These are phyloP conservation scores for Noccaea bulbosa DNA, from an alignment of 345 rosid species.

Conservation along the genomic window DNA sequence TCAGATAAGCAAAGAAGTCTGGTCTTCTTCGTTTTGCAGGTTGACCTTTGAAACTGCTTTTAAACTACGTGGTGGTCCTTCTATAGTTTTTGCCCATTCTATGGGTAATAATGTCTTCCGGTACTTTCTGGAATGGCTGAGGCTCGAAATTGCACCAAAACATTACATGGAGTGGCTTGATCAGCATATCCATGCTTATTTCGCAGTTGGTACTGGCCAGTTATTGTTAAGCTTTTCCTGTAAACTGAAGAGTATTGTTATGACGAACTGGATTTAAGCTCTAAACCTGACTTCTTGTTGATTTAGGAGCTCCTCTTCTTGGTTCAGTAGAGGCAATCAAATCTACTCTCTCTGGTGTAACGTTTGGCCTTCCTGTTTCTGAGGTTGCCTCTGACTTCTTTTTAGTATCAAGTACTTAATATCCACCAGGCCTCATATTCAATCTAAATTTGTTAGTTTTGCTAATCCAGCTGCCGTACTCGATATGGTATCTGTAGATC, in stretches of 20 bases:
- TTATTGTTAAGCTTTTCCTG: constrained; percentile 21
- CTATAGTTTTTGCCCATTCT: constrained; percentile 95
- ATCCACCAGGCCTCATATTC: neutral
- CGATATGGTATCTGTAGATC: constrained; percentile 20
- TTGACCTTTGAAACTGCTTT: constrained; percentile 93
- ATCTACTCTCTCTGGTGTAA: constrained; percentile 78
- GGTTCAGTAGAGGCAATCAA: constrained; percentile 84
- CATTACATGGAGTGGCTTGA: constrained; percentile 89
- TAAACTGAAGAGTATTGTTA: constrained; percentile 11
- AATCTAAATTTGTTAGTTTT: constrained; percentile 7
- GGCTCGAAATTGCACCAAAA: constrained; percentile 98
- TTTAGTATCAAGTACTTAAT: constrained; percentile 14
- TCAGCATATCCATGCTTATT: constrained; percentile 89
- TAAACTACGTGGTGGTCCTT: constrained; percentile 93
- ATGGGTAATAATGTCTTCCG: constrained; percentile 95
- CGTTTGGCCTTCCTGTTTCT: constrained; percentile 93
- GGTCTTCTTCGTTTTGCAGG: constrained; percentile 49
- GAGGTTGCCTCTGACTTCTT: constrained; percentile 67
- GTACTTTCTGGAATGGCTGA: constrained; percentile 96
- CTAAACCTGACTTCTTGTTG: constrained; percentile 28
- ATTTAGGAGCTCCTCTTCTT: constrained; percentile 93
- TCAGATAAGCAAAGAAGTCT: neutral
- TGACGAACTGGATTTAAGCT: constrained; percentile 11
- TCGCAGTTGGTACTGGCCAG: constrained; percentile 79
- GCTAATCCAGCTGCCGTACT: constrained; percentile 8